Evolutionary conservation across 306 rosid species (phyloP).

Genomic region (Bauhinia variegata): DNA sequence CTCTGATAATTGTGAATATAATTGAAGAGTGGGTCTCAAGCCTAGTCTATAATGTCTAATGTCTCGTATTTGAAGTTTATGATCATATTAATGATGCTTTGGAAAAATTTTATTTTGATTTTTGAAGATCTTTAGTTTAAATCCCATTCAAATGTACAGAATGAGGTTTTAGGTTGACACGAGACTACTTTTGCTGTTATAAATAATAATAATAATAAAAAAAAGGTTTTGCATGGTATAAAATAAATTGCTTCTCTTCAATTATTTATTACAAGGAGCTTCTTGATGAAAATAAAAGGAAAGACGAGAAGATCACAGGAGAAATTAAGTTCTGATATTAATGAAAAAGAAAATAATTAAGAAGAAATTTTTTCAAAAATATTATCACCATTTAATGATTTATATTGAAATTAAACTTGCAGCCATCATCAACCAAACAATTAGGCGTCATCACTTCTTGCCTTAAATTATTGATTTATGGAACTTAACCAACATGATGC

Average conservation of each 20-base stretch:
- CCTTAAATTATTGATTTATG: constrained; percentile 32
- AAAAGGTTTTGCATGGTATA: too few relatives aligned
- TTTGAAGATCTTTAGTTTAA: not conserved
- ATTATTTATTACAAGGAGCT: too few relatives aligned
- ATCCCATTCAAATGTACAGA: too few relatives aligned
- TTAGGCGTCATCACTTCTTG: constrained; percentile 19
- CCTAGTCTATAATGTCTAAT: not conserved
- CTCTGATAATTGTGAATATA: not conserved
- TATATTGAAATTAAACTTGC: constrained; percentile 25
- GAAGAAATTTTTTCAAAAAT: not conserved
- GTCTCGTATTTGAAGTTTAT: not conserved
- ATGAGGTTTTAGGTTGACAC: too few relatives aligned
- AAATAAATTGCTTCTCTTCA: too few relatives aligned
- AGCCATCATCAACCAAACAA: constrained; percentile 31
- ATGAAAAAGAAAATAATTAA: not conserved
- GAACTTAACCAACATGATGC: constrained; percentile 37
- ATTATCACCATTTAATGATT: constrained; percentile 4
- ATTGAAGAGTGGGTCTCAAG: not conserved
- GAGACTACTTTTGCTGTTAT: too few relatives aligned
- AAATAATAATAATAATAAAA: too few relatives aligned
- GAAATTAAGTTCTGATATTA: too few relatives aligned
- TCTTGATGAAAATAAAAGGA: too few relatives aligned
- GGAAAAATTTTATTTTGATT: not conserved
- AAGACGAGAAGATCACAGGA: too few relatives aligned
- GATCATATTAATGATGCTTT: constrained; percentile 7